These are phyloP conservation scores for Wallacemonas sp. DNA, from an alignment of 208 protist species.

Conservation along the genomic window DNA sequence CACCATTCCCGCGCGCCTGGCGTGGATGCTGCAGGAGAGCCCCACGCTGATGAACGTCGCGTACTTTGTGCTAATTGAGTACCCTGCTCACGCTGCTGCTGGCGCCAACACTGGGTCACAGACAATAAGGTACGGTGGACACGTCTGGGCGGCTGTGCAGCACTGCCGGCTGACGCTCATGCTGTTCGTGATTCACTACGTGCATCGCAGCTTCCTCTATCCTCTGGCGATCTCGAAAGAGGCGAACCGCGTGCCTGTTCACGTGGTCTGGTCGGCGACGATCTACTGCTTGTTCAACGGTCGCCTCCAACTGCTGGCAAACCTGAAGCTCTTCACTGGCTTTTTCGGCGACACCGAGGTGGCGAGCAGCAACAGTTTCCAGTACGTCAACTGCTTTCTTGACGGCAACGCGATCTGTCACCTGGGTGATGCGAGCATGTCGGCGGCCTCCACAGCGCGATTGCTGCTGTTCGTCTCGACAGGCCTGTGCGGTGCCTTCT, in stretches of 20 bases:
- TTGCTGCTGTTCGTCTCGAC: constrained; percentile 8
- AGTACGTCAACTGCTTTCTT: constrained; percentile 3
- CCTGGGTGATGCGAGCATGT: neutral
- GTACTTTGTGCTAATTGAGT: constrained; percentile 65
- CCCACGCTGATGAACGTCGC: constrained; percentile 67
- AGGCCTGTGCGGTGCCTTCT: constrained; percentile 8
- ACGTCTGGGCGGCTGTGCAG: constrained; percentile 17
- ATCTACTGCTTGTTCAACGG: constrained; percentile 84
- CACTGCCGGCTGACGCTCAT: constrained; percentile 38
- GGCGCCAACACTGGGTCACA: neutral
- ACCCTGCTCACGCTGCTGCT: constrained; percentile 22
- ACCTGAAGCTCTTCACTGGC: constrained; percentile 1
- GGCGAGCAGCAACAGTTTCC: neutral
- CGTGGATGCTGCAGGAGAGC: constrained; percentile 74
- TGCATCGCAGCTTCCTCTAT: constrained; percentile 68
- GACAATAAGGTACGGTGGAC: constrained; percentile 17
- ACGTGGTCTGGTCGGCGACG: constrained; percentile 56
- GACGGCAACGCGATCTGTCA: neutral
- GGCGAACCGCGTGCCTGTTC: constrained; percentile 45
- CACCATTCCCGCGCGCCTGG: constrained; percentile 42
- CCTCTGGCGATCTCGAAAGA: constrained; percentile 39
- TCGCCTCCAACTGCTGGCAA: constrained; percentile 70
- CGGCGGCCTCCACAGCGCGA: neutral
- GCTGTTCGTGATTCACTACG: constrained; percentile 78
- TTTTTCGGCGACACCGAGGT: neutral